Base-by-base conservation (phyloP, 257 asterid species). In the Penstemon newberryi region DNA sequence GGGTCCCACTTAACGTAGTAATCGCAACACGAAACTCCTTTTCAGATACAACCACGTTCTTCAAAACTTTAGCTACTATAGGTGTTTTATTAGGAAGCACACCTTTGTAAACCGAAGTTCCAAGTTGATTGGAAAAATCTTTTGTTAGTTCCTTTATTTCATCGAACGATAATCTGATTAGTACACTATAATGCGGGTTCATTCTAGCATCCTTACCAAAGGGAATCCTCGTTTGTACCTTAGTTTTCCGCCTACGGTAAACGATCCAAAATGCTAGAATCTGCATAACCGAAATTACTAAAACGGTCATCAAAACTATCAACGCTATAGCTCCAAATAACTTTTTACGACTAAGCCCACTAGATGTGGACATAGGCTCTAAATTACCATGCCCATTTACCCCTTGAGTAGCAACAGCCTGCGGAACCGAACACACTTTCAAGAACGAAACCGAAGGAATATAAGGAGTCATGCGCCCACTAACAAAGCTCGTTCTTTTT, bases 351-450 rank as follows among this genome's bases (percentile, higher is more conserved):
- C 81, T 84, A 11, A 65, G 72, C 50, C 65, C 77, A 40, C 54
- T 61, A 36, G 73, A 9, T 8, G 80, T 63, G 40, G 76, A 56
- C 1, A 69, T 33, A 59, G 76, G 8, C 39, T 60, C 76, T 5
- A 56, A 40, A 15, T 57, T 38, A 39, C 72, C 75, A 4, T 25
- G 77, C 9, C 67, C 76, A 56, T 72, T 67, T 58, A 72, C 73
- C 19, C 76, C 69, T 40, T 66, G 79, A 55, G 90, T 73, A 3
- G 83, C 83, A 56, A 63, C 94, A 6, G 94, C 94, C 12, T 77
- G 85, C 4, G 94, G 94, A 69, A 84, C 83, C 0, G 81, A 76
- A 70, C 94, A 87, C 1, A 75, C 83, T 71, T 87, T 87, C 80
- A 87, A 60, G 76, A 79, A 87, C 40, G 94, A 82, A 19, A 75